Evolutionary conservation across 2,329 filamentous ascomycete species (phyloP).

Genomic region (Zymoseptoria passerinii): DNA sequence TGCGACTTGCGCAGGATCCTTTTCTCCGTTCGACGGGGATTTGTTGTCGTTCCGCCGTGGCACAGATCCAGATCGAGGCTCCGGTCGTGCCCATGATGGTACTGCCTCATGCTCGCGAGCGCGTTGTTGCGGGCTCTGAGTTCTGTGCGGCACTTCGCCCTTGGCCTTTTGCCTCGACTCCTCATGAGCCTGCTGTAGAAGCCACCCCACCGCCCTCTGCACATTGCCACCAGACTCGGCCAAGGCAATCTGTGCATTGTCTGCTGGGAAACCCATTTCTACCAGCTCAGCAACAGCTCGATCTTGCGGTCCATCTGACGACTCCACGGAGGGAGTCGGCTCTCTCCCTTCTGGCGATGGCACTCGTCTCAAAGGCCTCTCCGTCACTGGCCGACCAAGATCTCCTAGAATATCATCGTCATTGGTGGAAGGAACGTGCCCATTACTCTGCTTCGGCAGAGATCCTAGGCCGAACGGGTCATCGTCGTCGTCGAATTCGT

Average conservation of each 20-base stretch:
- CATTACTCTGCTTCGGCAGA: constrained; percentile 17
- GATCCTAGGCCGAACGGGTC: constrained; percentile 74
- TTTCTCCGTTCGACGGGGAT: constrained; percentile 50
- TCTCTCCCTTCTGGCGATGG: constrained; percentile 5
- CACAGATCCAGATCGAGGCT: constrained; percentile 41
- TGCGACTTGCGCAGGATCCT: constrained; percentile 71
- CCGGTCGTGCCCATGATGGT: constrained; percentile 58
- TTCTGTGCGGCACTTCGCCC: constrained; percentile 21
- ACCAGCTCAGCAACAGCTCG: constrained; percentile 78
- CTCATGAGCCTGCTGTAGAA: constrained; percentile 83
- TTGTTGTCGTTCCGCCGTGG: constrained; percentile 45
- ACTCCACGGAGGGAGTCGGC: background rate
- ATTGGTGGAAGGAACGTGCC: constrained; percentile 15
- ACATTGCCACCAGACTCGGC: constrained; percentile 75
- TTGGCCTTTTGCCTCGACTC: constrained; percentile 65
- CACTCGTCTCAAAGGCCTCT: constrained; percentile 26
- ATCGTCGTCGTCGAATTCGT: constrained; percentile 53
- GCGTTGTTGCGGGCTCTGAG: constrained; percentile 18
- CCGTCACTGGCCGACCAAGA: constrained; percentile 51
- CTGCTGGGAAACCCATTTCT: constrained; percentile 86
- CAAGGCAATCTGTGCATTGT: constrained; percentile 73
- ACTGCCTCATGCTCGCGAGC: constrained; percentile 32
- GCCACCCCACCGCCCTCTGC: constrained; percentile 78
- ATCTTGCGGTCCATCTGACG: constrained; percentile 39
- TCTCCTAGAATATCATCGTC: constrained; percentile 59